Evolutionary conservation across 2,329 filamentous ascomycete species (phyloP).

Genomic region (Myriosclerotinia curreyana): DNA sequence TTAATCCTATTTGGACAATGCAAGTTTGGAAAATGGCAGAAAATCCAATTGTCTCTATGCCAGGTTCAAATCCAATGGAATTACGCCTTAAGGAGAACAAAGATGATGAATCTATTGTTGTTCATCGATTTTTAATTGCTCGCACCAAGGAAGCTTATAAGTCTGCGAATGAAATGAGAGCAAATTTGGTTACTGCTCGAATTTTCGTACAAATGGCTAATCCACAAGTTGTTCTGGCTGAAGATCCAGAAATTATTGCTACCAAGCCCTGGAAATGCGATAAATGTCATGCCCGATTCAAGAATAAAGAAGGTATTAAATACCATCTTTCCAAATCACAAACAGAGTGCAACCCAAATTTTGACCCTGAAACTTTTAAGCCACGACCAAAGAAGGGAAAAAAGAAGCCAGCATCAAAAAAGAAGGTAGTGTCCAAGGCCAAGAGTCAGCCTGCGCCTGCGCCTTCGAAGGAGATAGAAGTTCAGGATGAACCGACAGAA

Average conservation of each 20-base stretch:
- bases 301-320: conserved; percentile 38
- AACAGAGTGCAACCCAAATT: conserved; percentile 38
- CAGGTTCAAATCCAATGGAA: conserved; percentile 38
- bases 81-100: conserved; percentile 30
- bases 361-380: conserved; percentile 22
- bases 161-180: conserved; percentile 33
- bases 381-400: conserved; percentile 20
- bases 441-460: background rate
- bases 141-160: conserved; percentile 23
- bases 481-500: conserved; percentile 1
- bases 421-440: conserved; percentile 17
- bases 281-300: conserved; percentile 35
- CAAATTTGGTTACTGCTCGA: conserved; percentile 34
- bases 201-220: conserved; percentile 27
- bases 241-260: conserved; percentile 27
- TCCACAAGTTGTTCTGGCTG: conserved; percentile 7
- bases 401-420: conserved; percentile 19
- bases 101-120: conserved; percentile 20
- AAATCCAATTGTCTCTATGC: conserved; percentile 33
- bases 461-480: background rate
- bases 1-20: conserved; percentile 26
- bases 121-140: conserved; percentile 34
- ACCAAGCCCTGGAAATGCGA: conserved; percentile 36
- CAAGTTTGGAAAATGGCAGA: conserved; percentile 29
- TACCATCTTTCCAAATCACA: conserved; percentile 38